Evolutionary conservation across 179 eudicot genomes (phyloP), one percentile per base, ranked within the genome.

Genomic region (Dionaea muscipula): DNA sequence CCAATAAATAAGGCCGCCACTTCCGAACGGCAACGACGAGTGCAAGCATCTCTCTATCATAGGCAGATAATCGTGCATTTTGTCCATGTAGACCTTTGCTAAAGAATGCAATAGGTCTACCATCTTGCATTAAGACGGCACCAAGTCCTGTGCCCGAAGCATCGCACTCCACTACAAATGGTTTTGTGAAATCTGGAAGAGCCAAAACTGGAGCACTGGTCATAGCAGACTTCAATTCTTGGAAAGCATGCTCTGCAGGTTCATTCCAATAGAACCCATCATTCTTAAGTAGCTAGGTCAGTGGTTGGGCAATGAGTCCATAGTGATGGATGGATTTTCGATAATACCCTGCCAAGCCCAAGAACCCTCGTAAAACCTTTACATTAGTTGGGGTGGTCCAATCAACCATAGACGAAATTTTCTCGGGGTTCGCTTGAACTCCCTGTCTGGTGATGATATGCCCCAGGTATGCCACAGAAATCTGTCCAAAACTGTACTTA

Each of bases 11-110:
- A 0, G 31, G 58, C 2, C 54, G 25, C 64, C 59, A 58, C 3
- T 51, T 66, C 0, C 21, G 28, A 2, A 66, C 22, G 8, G 64
- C 59, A 11, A 15, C 19, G 0, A 55, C 15, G 0, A 67, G 19
- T 2, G 47, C 66, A 11, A 67, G 0, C 15, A 61, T 2, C n/a
- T 66, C 70, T 0, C 25, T 45, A 3, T 45, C 55, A 47, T 59
- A 60, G 0, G 64, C 31, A 0, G 48, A 60, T 1, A 18, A 31
- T 4, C 35, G 35, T 6, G n/a, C n/a, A n/a, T n/a, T n/a, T n/a
- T n/a, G n/a, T n/a, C n/a, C n/a, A n/a, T n/a, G n/a, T 3, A 43
- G 12, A 2, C 7, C 14, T 14, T 19, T 43, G 14, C 47, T 43
- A 43, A 43, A 4, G 17, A 15, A 43, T 2, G 47, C 47, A 15